Evolutionary conservation across 2,329 filamentous ascomycete genomes (phyloP).

Genomic region (Laburnicola sp.): DNA sequence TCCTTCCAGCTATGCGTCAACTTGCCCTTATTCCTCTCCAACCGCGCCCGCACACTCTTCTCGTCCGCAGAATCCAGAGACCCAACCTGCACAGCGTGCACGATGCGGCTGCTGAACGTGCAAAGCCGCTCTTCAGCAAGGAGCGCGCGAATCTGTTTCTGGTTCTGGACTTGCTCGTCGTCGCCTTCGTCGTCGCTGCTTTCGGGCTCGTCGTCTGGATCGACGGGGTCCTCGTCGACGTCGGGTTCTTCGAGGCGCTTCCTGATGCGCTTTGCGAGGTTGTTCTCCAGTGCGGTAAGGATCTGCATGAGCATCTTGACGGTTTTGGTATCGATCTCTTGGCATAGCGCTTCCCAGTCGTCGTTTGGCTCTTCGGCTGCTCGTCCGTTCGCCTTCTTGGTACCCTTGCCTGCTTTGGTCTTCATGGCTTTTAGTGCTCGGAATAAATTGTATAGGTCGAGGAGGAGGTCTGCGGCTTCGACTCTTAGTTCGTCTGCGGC

Average conservation of each 20-base stretch:
- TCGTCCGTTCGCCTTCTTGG: conserved; percentile 35
- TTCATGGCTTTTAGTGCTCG: conserved; percentile 65
- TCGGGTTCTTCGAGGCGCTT: conserved; percentile 48
- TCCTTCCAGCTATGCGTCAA: conserved; percentile 86
- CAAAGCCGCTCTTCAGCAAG: conserved; percentile 84
- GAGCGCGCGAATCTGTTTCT: conserved; percentile 66
- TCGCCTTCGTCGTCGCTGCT: conserved; percentile 60
- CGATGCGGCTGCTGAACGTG: conserved; percentile 80
- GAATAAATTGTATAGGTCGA: conserved; percentile 82
- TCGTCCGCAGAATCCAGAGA: conserved; percentile 64
- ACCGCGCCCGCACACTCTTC: conserved; percentile 65
- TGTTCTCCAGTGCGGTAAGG: conserved; percentile 75
- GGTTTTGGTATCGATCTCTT: conserved; percentile 67
- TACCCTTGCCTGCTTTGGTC: conserved; percentile 28
- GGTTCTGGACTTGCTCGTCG: conserved; percentile 47
- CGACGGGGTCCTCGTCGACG: conserved; percentile 73
- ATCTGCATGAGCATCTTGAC: conserved; percentile 72
- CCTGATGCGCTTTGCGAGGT: conserved; percentile 51
- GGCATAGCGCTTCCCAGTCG: conserved; percentile 63
- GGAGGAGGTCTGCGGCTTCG: conserved; percentile 72
- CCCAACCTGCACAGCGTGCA: conserved; percentile 75
- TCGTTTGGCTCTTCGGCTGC: conserved; percentile 45
- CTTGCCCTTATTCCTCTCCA: conserved; percentile 77
- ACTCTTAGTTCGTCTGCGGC: conserved; percentile 78
- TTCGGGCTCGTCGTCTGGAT: conserved; percentile 65